Evolutionary conservation across 139 green algal species (phyloP).

Genomic region (Medakamo hakoo): DNA sequence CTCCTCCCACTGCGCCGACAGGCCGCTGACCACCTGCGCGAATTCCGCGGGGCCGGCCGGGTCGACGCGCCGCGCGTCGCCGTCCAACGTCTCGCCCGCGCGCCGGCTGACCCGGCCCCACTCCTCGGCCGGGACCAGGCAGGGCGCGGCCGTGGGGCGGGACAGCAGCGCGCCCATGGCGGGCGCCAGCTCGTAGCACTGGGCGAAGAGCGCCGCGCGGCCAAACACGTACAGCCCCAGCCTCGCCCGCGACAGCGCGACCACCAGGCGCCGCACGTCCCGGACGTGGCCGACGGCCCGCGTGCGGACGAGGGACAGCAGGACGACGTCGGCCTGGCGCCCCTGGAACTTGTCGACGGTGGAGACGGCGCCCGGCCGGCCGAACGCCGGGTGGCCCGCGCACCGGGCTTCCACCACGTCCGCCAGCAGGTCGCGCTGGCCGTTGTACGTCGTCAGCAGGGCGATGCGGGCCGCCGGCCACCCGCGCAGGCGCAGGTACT

Average conservation of each 20-base stretch:
- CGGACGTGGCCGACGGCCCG: slow-evolving; percentile 81
- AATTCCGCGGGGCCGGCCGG: too few species aligned
- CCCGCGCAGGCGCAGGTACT: slow-evolving; percentile 88
- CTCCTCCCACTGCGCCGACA: too few species aligned
- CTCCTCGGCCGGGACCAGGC: too few species aligned
- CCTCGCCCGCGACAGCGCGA: slow-evolving; percentile 79
- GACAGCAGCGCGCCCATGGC: slow-evolving; percentile 63
- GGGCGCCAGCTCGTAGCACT: slow-evolving; percentile 87
- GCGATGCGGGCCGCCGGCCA: slow-evolving; percentile 83
- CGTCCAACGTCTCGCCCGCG: too few species aligned
- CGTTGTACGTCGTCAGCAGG: slow-evolving; percentile 97
- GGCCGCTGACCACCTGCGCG: too few species aligned
- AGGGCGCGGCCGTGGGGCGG: slow-evolving; percentile 53
- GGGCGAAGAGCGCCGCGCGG: slow-evolving; percentile 55
- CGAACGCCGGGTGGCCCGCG: slow-evolving; percentile 62
- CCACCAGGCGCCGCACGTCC: slow-evolving; percentile 86
- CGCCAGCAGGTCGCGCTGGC: slow-evolving; percentile 81
- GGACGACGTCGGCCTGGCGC: slow-evolving; percentile 94
- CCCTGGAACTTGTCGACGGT: slow-evolving; percentile 99
- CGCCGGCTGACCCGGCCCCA: too few species aligned
- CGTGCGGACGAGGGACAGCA: slow-evolving; percentile 87
- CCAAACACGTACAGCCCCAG: slow-evolving; percentile 96
- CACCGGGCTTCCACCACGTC: slow-evolving; percentile 86
- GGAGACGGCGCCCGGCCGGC: slow-evolving; percentile 40
- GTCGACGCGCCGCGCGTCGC: too few species aligned